phyloP scores from a whole-genome alignment of 2,329 filamentous ascomycete genomes.

The Conoideocrella luteorostrata region DNA sequence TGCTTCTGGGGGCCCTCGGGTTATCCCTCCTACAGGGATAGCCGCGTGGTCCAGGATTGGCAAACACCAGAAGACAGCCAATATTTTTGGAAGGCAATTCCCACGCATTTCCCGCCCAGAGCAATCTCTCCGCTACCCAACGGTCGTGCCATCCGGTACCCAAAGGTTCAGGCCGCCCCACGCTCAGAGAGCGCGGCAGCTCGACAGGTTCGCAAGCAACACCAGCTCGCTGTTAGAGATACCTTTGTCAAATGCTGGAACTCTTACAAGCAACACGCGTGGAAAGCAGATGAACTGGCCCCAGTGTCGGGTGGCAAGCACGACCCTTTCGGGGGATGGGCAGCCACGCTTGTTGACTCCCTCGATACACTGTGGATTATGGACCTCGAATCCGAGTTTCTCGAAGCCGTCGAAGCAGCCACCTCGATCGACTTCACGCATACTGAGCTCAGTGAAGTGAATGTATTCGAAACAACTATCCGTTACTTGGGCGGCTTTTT shows the following conservation, averaged over 20 bases:
- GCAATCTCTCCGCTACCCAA: neutral
- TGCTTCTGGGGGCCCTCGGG: neutral
- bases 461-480: slow-evolving; percentile 48
- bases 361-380: slow-evolving; percentile 59
- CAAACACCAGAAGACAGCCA: neutral
- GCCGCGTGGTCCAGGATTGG: neutral
- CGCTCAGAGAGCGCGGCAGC: neutral
- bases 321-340: slow-evolving; percentile 47
- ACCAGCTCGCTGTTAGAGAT: slow-evolving; percentile 32
- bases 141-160: neutral
- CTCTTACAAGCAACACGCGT: slow-evolving; percentile 45
- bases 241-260: slow-evolving; percentile 39
- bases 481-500: slow-evolving; percentile 46
- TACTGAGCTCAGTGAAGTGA: slow-evolving; percentile 35
- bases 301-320: slow-evolving; percentile 40
- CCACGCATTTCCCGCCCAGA: neutral
- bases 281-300: slow-evolving; percentile 44
- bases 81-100: neutral
- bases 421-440: slow-evolving; percentile 44
- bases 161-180: neutral
- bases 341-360: slow-evolving; percentile 52
- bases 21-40: neutral
- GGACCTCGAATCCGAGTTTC: slow-evolving; percentile 50
- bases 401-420: slow-evolving; percentile 43
- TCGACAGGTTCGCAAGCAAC: slow-evolving; percentile 22